Evolutionary conservation across 352 stramenopile genomes (phyloP).

Genomic region (Heterotrichella gracilis): DNA sequence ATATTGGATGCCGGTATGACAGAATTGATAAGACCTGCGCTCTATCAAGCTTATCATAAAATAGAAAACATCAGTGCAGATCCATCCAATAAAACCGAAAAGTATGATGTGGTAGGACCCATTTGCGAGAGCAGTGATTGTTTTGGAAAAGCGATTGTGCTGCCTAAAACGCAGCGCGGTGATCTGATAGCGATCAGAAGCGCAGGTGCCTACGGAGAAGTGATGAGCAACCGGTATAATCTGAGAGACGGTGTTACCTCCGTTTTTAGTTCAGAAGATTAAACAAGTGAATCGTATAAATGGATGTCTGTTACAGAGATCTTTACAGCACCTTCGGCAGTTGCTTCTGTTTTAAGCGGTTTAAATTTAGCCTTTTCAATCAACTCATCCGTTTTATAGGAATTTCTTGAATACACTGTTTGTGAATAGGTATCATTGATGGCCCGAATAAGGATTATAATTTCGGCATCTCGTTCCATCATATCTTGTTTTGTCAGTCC

Average conservation of each 20-base stretch:
- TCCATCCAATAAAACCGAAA: neutral
- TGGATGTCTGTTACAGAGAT: neutral
- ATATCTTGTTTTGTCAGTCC: neutral
- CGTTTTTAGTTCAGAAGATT: neutral
- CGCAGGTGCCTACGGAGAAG: neutral
- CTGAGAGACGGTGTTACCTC: neutral
- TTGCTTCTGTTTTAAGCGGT: neutral
- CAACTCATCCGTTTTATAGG: neutral
- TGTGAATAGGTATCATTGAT: constrained; percentile 6
- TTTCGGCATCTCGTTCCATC: neutral
- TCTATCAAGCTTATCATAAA: constrained; percentile 9
- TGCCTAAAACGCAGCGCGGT: neutral
- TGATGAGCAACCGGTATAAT: neutral
- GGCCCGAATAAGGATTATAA: neutral
- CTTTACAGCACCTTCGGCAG: neutral
- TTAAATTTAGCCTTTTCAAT: neutral
- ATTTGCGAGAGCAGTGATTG: neutral
- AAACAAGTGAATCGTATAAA: neutral
- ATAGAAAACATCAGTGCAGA: neutral
- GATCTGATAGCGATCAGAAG: neutral
- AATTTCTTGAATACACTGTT: constrained; percentile 2
- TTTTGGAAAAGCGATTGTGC: neutral
- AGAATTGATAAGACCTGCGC: neutral
- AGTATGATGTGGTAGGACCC: neutral
- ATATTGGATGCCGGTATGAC: neutral